Conservation (phyloP, 495 filamentous ascomycete genomes). For the Thozetella sp. region DNA sequence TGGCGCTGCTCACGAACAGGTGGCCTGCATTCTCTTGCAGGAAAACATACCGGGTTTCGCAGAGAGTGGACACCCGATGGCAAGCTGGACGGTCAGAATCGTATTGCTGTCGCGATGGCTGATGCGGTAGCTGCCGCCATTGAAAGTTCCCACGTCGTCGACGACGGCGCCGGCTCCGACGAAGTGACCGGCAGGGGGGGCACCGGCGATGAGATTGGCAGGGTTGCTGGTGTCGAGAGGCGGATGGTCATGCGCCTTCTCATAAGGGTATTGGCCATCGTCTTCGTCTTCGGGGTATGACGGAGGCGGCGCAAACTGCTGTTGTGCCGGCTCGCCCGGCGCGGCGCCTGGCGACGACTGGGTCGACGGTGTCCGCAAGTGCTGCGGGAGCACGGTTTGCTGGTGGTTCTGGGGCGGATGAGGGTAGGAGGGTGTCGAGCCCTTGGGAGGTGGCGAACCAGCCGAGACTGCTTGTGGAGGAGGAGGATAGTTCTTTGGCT, state of each 20-base stretch:
- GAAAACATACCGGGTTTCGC: conserved; percentile 71
- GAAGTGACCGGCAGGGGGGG: conserved; percentile 49
- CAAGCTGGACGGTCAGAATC: conserved; percentile 84
- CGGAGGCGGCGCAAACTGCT: conserved; percentile 28
- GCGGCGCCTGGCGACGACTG: conserved; percentile 6
- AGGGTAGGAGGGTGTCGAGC: conserved; percentile 23
- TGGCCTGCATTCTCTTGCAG: neutral
- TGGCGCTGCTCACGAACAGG: neutral
- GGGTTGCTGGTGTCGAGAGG: conserved; percentile 23
- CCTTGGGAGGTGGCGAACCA: conserved; percentile 21
- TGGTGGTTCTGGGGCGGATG: conserved; percentile 20
- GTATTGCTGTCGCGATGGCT: conserved; percentile 92
- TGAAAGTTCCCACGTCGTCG: conserved; percentile 92
- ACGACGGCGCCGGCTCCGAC: conserved; percentile 58
- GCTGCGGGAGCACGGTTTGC: conserved; percentile 23
- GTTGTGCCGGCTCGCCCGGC: conserved; percentile 14
- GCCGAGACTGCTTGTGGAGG: conserved; percentile 22
- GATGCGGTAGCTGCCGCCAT: conserved; percentile 91
- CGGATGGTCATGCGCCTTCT: conserved; percentile 33
- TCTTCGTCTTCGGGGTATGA: conserved; percentile 30
- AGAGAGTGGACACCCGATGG: conserved; percentile 81
- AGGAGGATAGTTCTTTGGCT: conserved; percentile 28
- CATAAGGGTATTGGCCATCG: conserved; percentile 29
- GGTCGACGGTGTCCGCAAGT: neutral
- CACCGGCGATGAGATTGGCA: conserved; percentile 28